Conservation (phyloP, 768 basidiomycete species). For the Rhodotorula diobovata region DNA sequence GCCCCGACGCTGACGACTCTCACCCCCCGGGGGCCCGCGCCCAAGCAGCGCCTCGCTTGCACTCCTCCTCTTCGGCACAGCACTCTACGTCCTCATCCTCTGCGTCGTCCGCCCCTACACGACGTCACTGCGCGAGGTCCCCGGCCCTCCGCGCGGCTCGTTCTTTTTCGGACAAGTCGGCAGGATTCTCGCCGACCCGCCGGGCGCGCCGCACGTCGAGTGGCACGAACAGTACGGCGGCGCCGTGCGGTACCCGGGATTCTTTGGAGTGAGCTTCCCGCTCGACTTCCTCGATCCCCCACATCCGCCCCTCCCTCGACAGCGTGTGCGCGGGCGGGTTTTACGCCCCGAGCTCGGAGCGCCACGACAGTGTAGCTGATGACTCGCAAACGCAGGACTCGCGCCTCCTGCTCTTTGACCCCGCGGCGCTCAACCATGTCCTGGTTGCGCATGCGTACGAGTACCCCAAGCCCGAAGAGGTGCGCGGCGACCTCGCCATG, state of each 20-base stretch:
- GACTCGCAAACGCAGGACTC: neutral
- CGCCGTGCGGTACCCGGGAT: conserved; percentile 52
- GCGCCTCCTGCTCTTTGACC: conserved; percentile 32
- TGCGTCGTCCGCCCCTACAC: conserved; percentile 8
- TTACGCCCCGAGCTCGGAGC: no score
- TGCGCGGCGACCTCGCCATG: conserved; percentile 30
- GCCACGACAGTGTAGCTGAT: no score
- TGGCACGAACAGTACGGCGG: conserved; percentile 59
- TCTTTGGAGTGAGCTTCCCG: conserved; percentile 43
- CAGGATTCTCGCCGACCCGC: conserved; percentile 39
- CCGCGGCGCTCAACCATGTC: conserved; percentile 33
- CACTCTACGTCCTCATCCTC: neutral
- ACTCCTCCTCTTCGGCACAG: neutral
- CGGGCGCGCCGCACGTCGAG: conserved; percentile 55
- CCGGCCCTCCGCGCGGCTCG: conserved; percentile 1
- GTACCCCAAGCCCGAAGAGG: conserved; percentile 38
- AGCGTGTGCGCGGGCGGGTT: no score
- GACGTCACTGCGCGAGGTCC: conserved; percentile 14
- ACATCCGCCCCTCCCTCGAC: neutral
- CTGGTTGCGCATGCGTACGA: conserved; percentile 31
- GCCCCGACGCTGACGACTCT: neutral
- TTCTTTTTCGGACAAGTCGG: conserved; percentile 17
- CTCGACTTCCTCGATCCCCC: neutral
- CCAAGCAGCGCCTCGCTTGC: neutral
- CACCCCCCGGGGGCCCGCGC: no score